These are phyloP conservation scores for Peterozyma toletana DNA, from an alignment of 805 yeast species.

Conservation along the genomic window DNA sequence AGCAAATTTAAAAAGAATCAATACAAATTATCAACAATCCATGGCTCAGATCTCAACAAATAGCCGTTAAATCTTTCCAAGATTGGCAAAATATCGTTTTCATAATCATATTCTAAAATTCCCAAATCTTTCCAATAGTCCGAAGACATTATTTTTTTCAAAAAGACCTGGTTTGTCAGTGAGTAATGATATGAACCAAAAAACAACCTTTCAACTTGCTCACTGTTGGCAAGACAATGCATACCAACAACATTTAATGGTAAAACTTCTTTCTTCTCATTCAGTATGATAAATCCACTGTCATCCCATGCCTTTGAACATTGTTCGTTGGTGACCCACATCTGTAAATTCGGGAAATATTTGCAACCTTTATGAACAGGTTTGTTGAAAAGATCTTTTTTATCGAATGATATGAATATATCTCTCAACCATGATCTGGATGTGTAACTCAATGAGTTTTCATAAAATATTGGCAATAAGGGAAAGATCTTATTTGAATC, in stretches of 20 bases:
- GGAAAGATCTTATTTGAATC: conserved; percentile 35
- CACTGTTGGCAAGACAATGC: conserved; percentile 1
- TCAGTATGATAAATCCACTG: conserved; percentile 4
- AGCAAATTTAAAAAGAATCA: too few relatives aligned
- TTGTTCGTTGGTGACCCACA: conserved; percentile 4
- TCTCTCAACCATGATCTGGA: conserved; percentile 5
- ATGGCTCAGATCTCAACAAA: conserved; percentile 8
- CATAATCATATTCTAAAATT: conserved; percentile 4
- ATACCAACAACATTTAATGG: conserved; percentile 1
- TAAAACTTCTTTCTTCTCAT: conserved; percentile 2
- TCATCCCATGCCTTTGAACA: conserved; percentile 4
- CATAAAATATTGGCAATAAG: conserved; percentile 33
- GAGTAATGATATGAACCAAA: conserved; percentile 6
- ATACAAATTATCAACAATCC: conserved; percentile 1
- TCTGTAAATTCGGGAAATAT: conserved; percentile 1
- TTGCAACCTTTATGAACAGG: conserved; percentile 1
- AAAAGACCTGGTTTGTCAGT: not conserved
- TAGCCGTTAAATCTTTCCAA: conserved; percentile 7
- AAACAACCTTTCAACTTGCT: conserved; percentile 3
- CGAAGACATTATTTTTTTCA: conserved; percentile 6
- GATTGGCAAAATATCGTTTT: conserved; percentile 1
- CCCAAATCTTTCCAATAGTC: conserved; percentile 5
- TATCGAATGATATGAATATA: conserved; percentile 4
- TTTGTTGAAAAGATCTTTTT: not conserved
- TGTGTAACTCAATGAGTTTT: conserved; percentile 13